phyloP scores from a whole-genome alignment of 352 stramenopile genomes.

The Phytophthora cactorum region DNA sequence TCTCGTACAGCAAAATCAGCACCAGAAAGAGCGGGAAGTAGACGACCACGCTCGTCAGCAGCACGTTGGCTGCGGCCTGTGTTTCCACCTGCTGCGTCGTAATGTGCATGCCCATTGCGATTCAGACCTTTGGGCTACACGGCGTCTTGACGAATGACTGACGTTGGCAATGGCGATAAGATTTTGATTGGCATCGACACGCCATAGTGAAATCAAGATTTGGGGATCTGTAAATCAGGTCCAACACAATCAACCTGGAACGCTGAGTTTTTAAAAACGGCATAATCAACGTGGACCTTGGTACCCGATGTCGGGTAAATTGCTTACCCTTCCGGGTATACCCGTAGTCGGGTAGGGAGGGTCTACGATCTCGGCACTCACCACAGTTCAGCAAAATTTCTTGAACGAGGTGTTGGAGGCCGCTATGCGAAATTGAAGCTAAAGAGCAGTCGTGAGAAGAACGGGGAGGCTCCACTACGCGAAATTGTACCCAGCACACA shows the following conservation, averaged over 20 bases:
- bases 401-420: too few species aligned
- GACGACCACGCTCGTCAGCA: slow-evolving; percentile 63
- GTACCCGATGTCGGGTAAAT: too few species aligned
- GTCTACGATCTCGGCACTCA: too few species aligned
- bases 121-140: background rate
- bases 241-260: background rate
- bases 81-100: slow-evolving; percentile 31
- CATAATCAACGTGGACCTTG: too few species aligned
- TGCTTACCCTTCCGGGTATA: too few species aligned
- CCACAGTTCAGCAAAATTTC: too few species aligned
- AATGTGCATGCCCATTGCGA: slow-evolving; percentile 28
- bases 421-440: too few species aligned
- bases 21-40: slow-evolving; percentile 72
- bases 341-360: too few species aligned
- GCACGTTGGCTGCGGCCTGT: slow-evolving; percentile 51
- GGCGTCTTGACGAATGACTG: slow-evolving; percentile 19
- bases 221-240: background rate
- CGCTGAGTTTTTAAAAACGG: too few species aligned
- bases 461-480: too few species aligned
- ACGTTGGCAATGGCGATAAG: background rate
- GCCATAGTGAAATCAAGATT: slow-evolving; percentile 1
- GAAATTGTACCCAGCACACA: too few species aligned
- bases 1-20: slow-evolving; percentile 64
- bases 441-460: too few species aligned
- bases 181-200: slow-evolving; percentile 8